Base-by-base conservation (phyloP, 805 yeast species). In the Saccharomycopsis capsularis region DNA sequence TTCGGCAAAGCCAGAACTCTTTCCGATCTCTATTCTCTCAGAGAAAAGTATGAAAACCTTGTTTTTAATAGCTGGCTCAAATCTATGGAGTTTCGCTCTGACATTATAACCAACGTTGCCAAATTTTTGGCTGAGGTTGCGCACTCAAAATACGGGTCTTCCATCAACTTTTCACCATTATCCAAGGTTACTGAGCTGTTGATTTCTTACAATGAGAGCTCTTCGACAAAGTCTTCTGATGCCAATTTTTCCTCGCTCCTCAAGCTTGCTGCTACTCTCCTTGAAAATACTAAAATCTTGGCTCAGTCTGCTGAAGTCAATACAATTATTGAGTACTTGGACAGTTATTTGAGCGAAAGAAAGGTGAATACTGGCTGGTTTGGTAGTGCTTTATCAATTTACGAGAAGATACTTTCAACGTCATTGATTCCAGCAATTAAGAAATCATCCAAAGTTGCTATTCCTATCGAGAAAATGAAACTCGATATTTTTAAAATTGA, bases 391-490 rank as follows among this genome's bases (percentile, higher is more conserved):
- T 60, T 87, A 32, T 62, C 71, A 23, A 71, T 81, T 3, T 68
- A 79, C 41, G 85, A 80, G 48, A 75, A 74, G 32, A 63, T 81
- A 2, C 57, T 85, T 39, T 68, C 80, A 1, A 73, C 69, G 38
- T 67, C 77, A 2, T 71, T 70, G 30, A 64, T 78, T 3, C 87
- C 88, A 0, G 57, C 56, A 1, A 61, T 70, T 4, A 75, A 71
- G 50, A 54, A 60, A 16, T 47, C 70, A 16, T 53, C 59, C 1
- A 53, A 56, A 3, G 60, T 61, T 18, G 49, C 61, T 2, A 55
- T 55, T 9, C 41, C 52, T 42, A 16, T 44, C 47, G 39, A 22
- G n/a, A 15, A 5, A 32, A 22, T 23, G 24, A 6, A 21, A 9
- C n/a, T 15, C 4, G 30, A 6, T 13, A 16, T n/a, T 9, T 37